These are phyloP conservation scores for Mycena galopus DNA, from an alignment of 768 basidiomycete species.

Conservation along the genomic window DNA sequence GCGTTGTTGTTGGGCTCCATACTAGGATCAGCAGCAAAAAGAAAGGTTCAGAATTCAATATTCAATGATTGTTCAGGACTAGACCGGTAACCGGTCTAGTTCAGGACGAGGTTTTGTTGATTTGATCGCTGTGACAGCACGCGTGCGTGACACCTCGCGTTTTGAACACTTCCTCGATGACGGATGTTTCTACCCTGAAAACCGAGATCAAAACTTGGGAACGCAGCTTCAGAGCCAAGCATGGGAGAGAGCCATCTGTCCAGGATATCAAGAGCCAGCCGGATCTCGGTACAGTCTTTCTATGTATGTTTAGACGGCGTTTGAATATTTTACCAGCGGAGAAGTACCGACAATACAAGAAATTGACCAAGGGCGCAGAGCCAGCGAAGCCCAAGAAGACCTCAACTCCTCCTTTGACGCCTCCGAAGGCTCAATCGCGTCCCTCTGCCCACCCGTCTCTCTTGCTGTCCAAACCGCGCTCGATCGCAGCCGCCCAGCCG, in stretches of 20 bases:
- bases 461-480: constrained; percentile 64
- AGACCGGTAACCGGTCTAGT: too few species aligned
- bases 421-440: constrained; percentile 47
- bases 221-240: constrained; percentile 67
- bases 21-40: too few species aligned
- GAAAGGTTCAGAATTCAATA: too few species aligned
- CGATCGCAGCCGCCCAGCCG: constrained; percentile 64
- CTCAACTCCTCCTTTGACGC: constrained; percentile 51
- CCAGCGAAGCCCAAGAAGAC: constrained; percentile 32
- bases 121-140: neutral
- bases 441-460: constrained; percentile 51
- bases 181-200: constrained; percentile 61
- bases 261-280: constrained; percentile 78
- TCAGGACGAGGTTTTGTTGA: too few species aligned
- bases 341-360: constrained; percentile 88
- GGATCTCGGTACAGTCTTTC: constrained; percentile 66
- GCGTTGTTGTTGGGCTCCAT: neutral
- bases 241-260: constrained; percentile 72
- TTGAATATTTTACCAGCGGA: constrained; percentile 61
- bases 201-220: constrained; percentile 87
- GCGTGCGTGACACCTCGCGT: neutral
- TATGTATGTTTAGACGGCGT: constrained; percentile 27
- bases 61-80: too few species aligned
- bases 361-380: constrained; percentile 64
- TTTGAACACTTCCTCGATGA: neutral